phyloP scores from a whole-genome alignment of 116 monocot species.

The Dioscorea cayenensis region DNA sequence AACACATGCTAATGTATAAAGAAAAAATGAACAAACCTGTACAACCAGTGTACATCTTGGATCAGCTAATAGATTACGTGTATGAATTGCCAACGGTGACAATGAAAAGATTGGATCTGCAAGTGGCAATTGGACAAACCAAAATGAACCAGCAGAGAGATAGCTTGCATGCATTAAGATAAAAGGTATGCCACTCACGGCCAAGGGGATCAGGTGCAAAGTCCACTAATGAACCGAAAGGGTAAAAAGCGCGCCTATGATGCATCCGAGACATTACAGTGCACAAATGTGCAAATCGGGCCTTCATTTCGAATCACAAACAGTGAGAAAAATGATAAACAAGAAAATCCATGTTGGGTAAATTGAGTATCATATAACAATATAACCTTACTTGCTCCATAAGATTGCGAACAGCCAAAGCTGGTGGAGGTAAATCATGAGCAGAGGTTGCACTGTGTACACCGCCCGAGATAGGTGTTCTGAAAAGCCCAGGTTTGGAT shows the following conservation, averaged over 20 bases:
- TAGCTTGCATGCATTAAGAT: not conserved
- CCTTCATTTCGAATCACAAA: slow-evolving; percentile 25
- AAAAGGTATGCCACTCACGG: slow-evolving; percentile 37
- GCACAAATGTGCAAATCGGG: slow-evolving; percentile 87
- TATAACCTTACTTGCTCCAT: slow-evolving; percentile 80
- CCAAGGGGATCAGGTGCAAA: slow-evolving; percentile 85
- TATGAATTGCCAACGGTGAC: slow-evolving; percentile 93
- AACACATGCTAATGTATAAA: not conserved
- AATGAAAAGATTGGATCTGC: slow-evolving; percentile 92
- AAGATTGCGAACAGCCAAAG: slow-evolving; percentile 95
- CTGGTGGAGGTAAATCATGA: slow-evolving; percentile 89
- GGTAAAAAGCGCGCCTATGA: slow-evolving; percentile 78
- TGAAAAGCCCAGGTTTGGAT: slow-evolving; percentile 74
- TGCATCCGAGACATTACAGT: slow-evolving; percentile 98
- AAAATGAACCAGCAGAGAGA: not conserved
- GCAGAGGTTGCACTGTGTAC: slow-evolving; percentile 94
- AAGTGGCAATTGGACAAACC: not conserved
- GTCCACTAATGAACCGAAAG: slow-evolving; percentile 98
- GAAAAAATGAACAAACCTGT: slow-evolving; percentile 33
- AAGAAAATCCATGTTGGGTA: not conserved
- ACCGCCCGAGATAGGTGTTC: slow-evolving; percentile 94
- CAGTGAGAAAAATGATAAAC: not conserved
- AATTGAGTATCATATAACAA: not conserved
- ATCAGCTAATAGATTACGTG: slow-evolving; percentile 75
- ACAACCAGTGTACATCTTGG: slow-evolving; percentile 91